Conservation (phyloP, 257 asterid genomes). For the Salvia splendens region DNA sequence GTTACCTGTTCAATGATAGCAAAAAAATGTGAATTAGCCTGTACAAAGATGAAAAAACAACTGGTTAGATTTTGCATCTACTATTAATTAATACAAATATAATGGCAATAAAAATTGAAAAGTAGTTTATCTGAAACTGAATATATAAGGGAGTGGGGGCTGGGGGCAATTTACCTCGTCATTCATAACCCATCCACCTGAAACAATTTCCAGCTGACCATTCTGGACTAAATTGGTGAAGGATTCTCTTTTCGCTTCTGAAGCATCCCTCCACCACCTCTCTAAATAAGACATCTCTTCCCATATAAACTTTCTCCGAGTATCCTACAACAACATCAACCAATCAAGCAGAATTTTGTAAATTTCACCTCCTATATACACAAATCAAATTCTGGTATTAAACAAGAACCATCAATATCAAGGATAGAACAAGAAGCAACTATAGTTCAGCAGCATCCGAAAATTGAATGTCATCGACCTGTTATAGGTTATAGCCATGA, state of each 20-base stretch:
- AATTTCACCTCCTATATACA: constrained; percentile 17
- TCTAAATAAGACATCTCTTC: constrained; percentile 99
- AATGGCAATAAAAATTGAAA: not conserved
- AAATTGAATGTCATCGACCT: not conserved
- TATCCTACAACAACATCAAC: constrained; percentile 54
- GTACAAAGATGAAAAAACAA: constrained; percentile 42
- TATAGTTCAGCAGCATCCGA: not conserved
- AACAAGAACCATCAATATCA: constrained; percentile 15
- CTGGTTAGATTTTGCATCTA: constrained; percentile 33
- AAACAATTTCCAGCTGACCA: constrained; percentile 96
- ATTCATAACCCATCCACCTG: constrained; percentile 99
- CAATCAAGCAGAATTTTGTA: constrained; percentile 20
- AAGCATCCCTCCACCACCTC: constrained; percentile 99
- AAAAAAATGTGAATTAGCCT: constrained; percentile 98
- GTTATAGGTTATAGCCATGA: not conserved
- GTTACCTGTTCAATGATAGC: constrained; percentile 97
- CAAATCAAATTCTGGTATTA: constrained; percentile 1
- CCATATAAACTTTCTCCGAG: constrained; percentile 93
- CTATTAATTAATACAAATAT: constrained; percentile 17
- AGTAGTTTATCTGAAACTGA: not conserved
- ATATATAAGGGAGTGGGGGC: not conserved
- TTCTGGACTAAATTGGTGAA: constrained; percentile 73
- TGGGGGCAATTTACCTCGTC: constrained; percentile 70
- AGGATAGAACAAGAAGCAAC: constrained; percentile 18
- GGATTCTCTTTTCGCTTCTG: constrained; percentile 62